Base-by-base conservation (phyloP, 768 basidiomycete species). In the Kwoniella dendrophila region DNA sequence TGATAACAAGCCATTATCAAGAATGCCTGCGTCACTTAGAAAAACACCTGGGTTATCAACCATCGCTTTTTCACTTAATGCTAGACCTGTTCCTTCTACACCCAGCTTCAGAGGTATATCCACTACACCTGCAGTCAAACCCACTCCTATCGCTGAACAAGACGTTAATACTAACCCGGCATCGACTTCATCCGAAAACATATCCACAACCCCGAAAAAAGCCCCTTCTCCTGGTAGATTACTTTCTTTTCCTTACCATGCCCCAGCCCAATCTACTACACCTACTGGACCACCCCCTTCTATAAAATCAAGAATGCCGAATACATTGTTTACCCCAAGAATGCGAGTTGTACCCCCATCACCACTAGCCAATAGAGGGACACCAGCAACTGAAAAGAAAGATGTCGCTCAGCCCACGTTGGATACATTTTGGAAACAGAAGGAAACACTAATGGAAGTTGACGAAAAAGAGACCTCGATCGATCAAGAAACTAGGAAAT, bases 21-120 rank as follows among this genome's bases (percentile, higher is more conserved):
- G 29, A 32, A 62, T 62, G 60, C 60, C 60, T 14, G 55, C 48
- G 16, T 57, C 62, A 18, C 41, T 63, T 4, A 34, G 62, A 8
- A 56, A 63, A 32, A 52, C 59, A 18, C 50, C 59, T 22, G 47
- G 45, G 22, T 30, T 20, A 8, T 16, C 16, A 22, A 56, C 55
- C 32, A 20, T 47, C 18, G n/a, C 55, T 11, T 14, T 50, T 8
- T 38, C 41, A 34, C 20, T 47, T 30, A 27, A 24, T 22, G n/a
- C 41, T 2, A 38, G 20, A 2, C 30, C 22, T 24, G 20, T 54
- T n/a, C 53, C 53, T 8, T 27, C 36, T 18, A 40, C 53, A 29
- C 53, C 53, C 53, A 40, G 29, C 36, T n/a, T n/a, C n/a, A n/a
- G n/a, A n/a, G n/a, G n/a, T n/a, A n/a, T n/a, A n/a, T n/a, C n/a